These are phyloP conservation scores for Monosporozyma solicola DNA, from an alignment of 805 yeast species.

Conservation along the genomic window DNA sequence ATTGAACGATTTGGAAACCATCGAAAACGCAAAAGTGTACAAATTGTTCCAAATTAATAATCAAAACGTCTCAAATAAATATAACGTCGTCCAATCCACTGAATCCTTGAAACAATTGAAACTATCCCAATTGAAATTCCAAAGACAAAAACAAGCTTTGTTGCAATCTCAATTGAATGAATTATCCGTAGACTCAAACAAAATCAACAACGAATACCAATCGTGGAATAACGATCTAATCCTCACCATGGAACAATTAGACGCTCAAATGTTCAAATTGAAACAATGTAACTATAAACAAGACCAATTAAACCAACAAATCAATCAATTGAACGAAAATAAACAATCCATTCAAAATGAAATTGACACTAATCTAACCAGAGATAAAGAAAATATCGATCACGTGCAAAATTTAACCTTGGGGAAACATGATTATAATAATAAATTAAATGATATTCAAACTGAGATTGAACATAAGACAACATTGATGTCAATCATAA, in stretches of 20 bases:
- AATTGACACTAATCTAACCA: slow-evolving; percentile 11
- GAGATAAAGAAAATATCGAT: slow-evolving; percentile 15
- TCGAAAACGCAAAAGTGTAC: slow-evolving; percentile 17
- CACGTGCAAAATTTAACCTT: slow-evolving; percentile 16
- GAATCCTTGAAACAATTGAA: slow-evolving; percentile 20
- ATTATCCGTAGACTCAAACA: slow-evolving; percentile 14
- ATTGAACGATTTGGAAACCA: slow-evolving; percentile 18
- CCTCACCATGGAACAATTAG: slow-evolving; percentile 19
- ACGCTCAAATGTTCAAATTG: slow-evolving; percentile 22
- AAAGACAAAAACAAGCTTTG: slow-evolving; percentile 13
- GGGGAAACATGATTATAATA: slow-evolving; percentile 20
- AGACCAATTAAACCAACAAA: slow-evolving; percentile 14
- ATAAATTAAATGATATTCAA: slow-evolving; percentile 19
- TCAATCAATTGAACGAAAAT: slow-evolving; percentile 11
- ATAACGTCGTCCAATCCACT: slow-evolving; percentile 20
- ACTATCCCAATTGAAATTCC: slow-evolving; percentile 18
- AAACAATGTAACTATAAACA: slow-evolving; percentile 15
- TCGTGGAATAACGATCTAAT: slow-evolving; percentile 16
- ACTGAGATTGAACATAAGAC: slow-evolving; percentile 15
- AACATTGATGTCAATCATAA: slow-evolving; percentile 17
- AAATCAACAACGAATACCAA: slow-evolving; percentile 14
- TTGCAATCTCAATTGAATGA: slow-evolving; percentile 24
- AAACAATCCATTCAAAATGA: slow-evolving; percentile 14
- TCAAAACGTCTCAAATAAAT: slow-evolving; percentile 14
- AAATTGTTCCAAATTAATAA: slow-evolving; percentile 17